phyloP scores from a whole-genome alignment of 75 land plant genomes.

The Chamaecyparis obtusa region DNA sequence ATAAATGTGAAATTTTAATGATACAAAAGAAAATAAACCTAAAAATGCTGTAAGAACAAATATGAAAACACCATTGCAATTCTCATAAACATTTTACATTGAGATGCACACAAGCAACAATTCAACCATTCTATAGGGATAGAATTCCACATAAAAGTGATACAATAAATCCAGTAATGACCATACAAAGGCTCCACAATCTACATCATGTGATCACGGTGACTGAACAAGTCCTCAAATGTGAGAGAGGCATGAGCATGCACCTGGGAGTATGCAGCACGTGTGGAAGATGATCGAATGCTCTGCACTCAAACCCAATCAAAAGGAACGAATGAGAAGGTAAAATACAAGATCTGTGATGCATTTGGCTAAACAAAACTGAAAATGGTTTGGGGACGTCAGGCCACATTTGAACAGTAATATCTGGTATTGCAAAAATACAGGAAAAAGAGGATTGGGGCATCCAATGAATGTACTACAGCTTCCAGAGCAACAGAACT shows the following conservation, averaged over 20 bases:
- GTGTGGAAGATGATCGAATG: constrained; percentile 41
- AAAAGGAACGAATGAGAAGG: constrained; percentile 16
- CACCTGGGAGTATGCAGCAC: constrained; percentile 46
- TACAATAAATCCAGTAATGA: not conserved
- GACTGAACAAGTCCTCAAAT: constrained; percentile 13
- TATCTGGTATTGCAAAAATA: not conserved
- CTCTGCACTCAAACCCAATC: constrained; percentile 35
- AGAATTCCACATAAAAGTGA: not conserved
- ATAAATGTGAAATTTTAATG: not conserved
- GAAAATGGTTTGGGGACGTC: not conserved
- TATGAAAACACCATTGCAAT: not conserved
- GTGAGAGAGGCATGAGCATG: constrained; percentile 25
- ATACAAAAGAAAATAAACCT: too few species aligned
- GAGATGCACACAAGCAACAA: constrained; percentile 27
- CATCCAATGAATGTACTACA: not conserved
- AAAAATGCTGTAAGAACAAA: not conserved
- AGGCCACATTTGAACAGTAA: constrained; percentile 7
- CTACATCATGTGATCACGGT: constrained; percentile 1
- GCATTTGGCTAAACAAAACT: constrained; percentile 13
- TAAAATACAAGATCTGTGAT: constrained; percentile 8
- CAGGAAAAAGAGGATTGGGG: not conserved
- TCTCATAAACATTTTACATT: not conserved
- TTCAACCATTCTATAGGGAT: constrained; percentile 2
- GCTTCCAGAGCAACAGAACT: not conserved
- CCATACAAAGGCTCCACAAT: constrained; percentile 13